Base-by-base conservation (phyloP, 2,329 filamentous ascomycete genomes). In the Incumbomyces lentus region DNA sequence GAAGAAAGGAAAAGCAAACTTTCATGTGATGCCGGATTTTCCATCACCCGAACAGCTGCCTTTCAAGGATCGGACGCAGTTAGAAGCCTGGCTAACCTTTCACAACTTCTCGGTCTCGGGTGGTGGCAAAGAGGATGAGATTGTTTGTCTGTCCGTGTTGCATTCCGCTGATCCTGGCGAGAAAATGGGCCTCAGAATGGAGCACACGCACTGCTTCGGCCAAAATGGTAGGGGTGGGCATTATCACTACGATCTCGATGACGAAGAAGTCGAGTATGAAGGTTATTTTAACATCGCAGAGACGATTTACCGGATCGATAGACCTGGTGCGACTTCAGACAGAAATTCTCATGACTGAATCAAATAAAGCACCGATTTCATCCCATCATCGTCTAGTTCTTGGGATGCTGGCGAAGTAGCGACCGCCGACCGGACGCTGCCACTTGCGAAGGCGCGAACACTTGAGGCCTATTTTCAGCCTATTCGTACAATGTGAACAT, bases 201-300 rank as follows among this genome's bases (percentile, higher is more conserved):
- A 74, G 51, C 70, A 74, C 52, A 71, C 70, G 3, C 70, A 73
- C 57, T 66, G 64, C 17, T 71, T 70, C 44, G 65, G 67, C 2
- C 39, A 52, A 1, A 49, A 56, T 6, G 60, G 59, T 3, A 42
- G 55, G 10, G 70, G 70, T 2, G 70, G 70, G 0, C 69, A 73
- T 55, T 67, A 60, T 49, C 68, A 68, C 55, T 40, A 64, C 1
- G 58, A 61, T 6, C 53, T 57, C 4, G 58, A 49, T 0, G 55
- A 48, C 3, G 58, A 63, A 1, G 60, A 64, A 1, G 59, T 72
- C 8, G 67, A 71, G 46, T 72, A 72, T 52, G 68, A 71, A 49
- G 69, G 60, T 1, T 72, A 69, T 53, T 68, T 72, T 26, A 70
- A 71, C 49, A 60, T 64, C 6, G 69, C 67, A 3, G 60, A 66